phyloP scores from a whole-genome alignment of 371 early-diverging fungal species.

The Lichtheimia ornata region DNA sequence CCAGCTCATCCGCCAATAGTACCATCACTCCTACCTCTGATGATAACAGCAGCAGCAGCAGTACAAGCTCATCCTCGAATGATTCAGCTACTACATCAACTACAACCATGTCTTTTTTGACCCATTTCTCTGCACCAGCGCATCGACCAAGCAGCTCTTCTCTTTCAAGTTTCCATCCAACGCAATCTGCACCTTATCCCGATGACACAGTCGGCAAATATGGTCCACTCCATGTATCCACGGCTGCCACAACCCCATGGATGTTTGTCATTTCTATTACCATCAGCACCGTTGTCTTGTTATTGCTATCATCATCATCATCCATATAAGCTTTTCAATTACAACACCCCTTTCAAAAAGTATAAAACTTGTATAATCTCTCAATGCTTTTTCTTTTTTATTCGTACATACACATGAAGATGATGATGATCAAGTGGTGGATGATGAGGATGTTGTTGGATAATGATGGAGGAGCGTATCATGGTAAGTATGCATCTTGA shows the following conservation, averaged over 20 bases:
- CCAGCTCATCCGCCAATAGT: conserved; percentile 4
- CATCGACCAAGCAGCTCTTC: conserved; percentile 25
- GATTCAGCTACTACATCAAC: neutral
- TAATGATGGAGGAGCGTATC: conserved; percentile 4
- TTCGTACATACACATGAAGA: neutral
- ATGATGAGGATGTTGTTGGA: neutral
- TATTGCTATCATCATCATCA: neutral
- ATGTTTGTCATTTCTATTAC: neutral
- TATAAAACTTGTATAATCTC: neutral
- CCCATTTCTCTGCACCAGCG: conserved; percentile 27
- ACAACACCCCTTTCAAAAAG: neutral
- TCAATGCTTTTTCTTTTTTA: neutral
- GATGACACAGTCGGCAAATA: conserved; percentile 49
- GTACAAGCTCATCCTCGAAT: neutral
- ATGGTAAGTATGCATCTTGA: conserved; percentile 15
- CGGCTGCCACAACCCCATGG: neutral
- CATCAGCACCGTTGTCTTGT: neutral
- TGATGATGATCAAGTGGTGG: neutral
- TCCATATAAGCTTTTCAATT: neutral
- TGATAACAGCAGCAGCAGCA: neutral
- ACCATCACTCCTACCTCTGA: conserved; percentile 10
- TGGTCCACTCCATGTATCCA: conserved; percentile 39
- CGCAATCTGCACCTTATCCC: conserved; percentile 44
- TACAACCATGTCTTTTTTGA: conserved; percentile 33
- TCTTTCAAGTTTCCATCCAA: conserved; percentile 30